Percentiles rank a stretch among this genome's conserved stretches.
Evolutionary conservation across 257 asterid species (phyloP).

Genomic region (Plantago ovata): DNA sequence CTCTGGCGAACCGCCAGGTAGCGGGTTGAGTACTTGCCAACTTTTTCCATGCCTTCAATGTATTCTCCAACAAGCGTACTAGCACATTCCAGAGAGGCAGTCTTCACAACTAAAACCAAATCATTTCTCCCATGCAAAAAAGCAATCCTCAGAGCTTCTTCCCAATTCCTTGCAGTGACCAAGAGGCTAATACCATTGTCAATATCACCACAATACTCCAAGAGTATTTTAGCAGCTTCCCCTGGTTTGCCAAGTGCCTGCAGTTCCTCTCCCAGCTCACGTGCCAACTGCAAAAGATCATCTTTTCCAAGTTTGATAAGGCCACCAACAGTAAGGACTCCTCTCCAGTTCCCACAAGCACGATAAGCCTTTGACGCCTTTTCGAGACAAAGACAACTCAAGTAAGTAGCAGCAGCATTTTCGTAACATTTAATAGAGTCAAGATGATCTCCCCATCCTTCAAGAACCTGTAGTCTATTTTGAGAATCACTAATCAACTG

Average conservation of each 20-base stretch:
- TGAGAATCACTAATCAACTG: slow-evolving; percentile 53
- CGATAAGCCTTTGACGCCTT: slow-evolving; percentile 88
- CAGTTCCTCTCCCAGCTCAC: slow-evolving; percentile 86
- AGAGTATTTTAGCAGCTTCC: slow-evolving; percentile 84
- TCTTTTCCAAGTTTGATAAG: slow-evolving; percentile 67
- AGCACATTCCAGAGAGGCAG: slow-evolving; percentile 82
- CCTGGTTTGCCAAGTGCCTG: slow-evolving; percentile 85
- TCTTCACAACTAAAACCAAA: slow-evolving; percentile 55
- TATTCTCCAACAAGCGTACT: slow-evolving; percentile 57
- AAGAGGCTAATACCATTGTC: slow-evolving; percentile 53
- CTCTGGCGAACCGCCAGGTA: slow-evolving; percentile 88
- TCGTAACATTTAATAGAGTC: slow-evolving; percentile 62
- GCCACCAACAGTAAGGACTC: slow-evolving; percentile 85
- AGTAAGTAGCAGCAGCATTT: slow-evolving; percentile 79
- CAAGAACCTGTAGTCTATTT: slow-evolving; percentile 66
- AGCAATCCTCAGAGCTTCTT: slow-evolving; percentile 84
- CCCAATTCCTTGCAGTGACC: slow-evolving; percentile 91
- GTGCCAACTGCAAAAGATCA: slow-evolving; percentile 72
- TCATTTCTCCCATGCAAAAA: slow-evolving; percentile 71
- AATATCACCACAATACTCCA: slow-evolving; percentile 84
- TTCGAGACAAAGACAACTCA: slow-evolving; percentile 73
- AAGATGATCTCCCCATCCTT: slow-evolving; percentile 96
- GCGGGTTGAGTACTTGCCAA: slow-evolving; percentile 83
- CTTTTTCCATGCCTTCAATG: slow-evolving; percentile 85
- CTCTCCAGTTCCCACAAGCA: slow-evolving; percentile 83